phyloP scores from a whole-genome alignment of 139 green algal genomes.

The Chlamydomonas schloesseri region DNA sequence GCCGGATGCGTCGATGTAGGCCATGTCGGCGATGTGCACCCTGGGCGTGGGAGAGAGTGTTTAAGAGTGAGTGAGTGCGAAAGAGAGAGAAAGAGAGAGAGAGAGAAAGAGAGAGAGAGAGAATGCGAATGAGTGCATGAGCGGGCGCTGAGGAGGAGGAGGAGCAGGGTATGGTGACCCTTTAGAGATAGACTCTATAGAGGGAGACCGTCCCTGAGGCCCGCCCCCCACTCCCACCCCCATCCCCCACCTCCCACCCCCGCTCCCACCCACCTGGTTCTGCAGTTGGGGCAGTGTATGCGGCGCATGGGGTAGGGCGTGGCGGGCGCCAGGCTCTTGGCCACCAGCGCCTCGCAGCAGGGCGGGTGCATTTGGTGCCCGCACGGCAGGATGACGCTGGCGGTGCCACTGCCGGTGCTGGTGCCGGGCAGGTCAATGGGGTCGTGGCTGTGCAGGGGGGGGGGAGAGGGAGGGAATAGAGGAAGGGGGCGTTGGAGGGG shows the following conservation, averaged over 20 bases:
- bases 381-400: conserved; percentile 76
- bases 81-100: too few species aligned
- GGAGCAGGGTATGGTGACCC: too few species aligned
- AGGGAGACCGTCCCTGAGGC: too few species aligned
- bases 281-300: conserved; percentile 84
- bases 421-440: not conserved
- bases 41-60: not conserved
- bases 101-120: too few species aligned
- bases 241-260: not conserved
- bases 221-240: not conserved
- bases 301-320: conserved; percentile 15
- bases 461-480: too few species aligned
- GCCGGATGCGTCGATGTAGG: conserved; percentile 62
- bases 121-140: too few species aligned
- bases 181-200: too few species aligned
- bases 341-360: conserved; percentile 73
- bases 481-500: too few species aligned
- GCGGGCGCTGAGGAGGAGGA: too few species aligned
- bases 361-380: conserved; percentile 77
- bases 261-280: conserved; percentile 27
- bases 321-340: conserved; percentile 19
- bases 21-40: conserved; percentile 67
- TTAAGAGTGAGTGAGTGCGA: too few species aligned
- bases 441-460: conserved; percentile 35
- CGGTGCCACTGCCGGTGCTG: not conserved